phyloP scores from a whole-genome alignment of 2,329 filamentous ascomycete species.

The Xylariaceae sp. region DNA sequence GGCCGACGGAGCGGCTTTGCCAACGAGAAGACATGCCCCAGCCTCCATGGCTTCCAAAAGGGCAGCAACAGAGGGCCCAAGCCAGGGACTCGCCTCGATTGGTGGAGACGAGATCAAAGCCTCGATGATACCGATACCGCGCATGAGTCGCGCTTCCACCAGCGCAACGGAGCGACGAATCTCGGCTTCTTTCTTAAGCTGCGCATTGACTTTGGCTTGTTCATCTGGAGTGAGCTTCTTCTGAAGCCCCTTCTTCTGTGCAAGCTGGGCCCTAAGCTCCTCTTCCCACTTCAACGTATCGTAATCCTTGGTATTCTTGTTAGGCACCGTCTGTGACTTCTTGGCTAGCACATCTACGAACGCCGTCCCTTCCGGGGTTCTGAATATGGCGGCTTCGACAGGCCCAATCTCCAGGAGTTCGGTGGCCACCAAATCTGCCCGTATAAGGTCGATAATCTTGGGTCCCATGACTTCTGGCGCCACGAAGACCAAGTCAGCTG shows the following conservation, averaged over 20 bases:
- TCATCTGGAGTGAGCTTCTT: constrained; percentile 91
- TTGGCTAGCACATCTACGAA: constrained; percentile 89
- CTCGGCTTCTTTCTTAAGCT: constrained; percentile 77
- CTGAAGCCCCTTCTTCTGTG: constrained; percentile 85
- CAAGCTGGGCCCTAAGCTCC: constrained; percentile 78
- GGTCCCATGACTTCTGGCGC: constrained; percentile 77
- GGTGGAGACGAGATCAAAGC: constrained; percentile 80
- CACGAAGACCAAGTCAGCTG: constrained; percentile 89
- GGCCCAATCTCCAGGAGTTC: constrained; percentile 71
- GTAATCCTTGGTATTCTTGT: constrained; percentile 92
- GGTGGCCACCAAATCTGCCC: constrained; percentile 63
- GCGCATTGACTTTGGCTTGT: constrained; percentile 81
- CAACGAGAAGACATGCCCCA: constrained; percentile 75
- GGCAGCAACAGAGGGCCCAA: constrained; percentile 70
- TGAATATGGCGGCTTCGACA: constrained; percentile 86
- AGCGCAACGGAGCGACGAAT: constrained; percentile 69
- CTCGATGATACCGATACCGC: constrained; percentile 80
- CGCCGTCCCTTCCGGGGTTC: constrained; percentile 78
- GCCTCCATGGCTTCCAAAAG: constrained; percentile 71
- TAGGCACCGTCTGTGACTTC: constrained; percentile 64
- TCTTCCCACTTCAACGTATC: constrained; percentile 97
- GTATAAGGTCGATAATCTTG: constrained; percentile 67
- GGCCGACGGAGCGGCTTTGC: constrained; percentile 68
- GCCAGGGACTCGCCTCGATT: constrained; percentile 85
- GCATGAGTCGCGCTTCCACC: constrained; percentile 64